Evolutionary conservation across 2,329 filamentous ascomycete species (phyloP), one percentile per base, ranked within the genome.

Genomic region (Lachnellula arida): DNA sequence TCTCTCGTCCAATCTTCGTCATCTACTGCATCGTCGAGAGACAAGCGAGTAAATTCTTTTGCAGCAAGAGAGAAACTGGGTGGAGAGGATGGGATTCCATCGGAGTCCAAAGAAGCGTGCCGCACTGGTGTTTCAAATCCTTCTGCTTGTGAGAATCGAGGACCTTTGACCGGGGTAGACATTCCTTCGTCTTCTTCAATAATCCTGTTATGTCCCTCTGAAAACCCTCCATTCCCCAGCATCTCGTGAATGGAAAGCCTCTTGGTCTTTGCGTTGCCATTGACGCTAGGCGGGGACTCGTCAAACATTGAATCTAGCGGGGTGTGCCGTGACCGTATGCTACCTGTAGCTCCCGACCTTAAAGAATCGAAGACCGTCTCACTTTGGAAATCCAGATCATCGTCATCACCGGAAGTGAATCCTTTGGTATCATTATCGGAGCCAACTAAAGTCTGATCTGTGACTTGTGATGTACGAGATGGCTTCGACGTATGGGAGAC

Each of bases 301-400:
- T 92, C 88, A 70, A 91, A 92, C 76, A 91, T 88, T 23, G 84
- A 89, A 67, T 91, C 88, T 49, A 91, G 75, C 15, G 88, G 87
- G 28, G 86, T 87, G 67, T 89, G 84, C 47, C 84, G 79, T 35
- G 83, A 81, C 57, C 85, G 82, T 53, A 81, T 78, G 59, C 85
- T 87, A 59, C 81, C 80, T 9, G 87, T 90, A 40, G 81, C 85
- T 57, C 81, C 78, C 15, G 88, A 91, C 52, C 87, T 85, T 63
- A 91, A 73, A 32, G 88, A 91, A 74, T 92, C 89, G 71, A 85
- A 91, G 54, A 88, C 78, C 17, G 84, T 89, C 65, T 92, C 88
- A 69, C 87, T 91, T 72, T 85, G 86, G 66, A 87, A 84, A 68
- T 91, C 88, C n/a, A 84, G 85, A 65, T 91, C 88, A 65, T 90